Evolutionary conservation across 202 grass and related monocot species (phyloP).

Genomic region (Hordeum pubiflorum): DNA sequence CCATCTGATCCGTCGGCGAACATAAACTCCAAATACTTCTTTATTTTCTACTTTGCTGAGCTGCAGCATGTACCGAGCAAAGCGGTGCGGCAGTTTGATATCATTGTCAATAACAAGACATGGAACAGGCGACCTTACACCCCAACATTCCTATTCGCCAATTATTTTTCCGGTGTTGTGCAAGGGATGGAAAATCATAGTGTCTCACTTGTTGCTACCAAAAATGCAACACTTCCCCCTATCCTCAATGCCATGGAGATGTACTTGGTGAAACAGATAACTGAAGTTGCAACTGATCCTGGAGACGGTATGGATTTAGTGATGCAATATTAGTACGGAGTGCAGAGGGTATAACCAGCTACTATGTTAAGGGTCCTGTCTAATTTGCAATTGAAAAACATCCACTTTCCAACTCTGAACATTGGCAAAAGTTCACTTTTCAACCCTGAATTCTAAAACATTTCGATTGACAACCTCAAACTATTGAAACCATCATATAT

Average conservation of each 20-base stretch:
- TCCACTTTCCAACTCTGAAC: background rate
- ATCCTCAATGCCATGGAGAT: slow-evolving; percentile 61
- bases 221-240: slow-evolving; percentile 38
- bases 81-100: slow-evolving; percentile 24
- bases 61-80: slow-evolving; percentile 14
- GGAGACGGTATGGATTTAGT: slow-evolving; percentile 39
- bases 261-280: slow-evolving; percentile 21
- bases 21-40: slow-evolving; percentile 18
- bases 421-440: no score
- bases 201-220: slow-evolving; percentile 26
- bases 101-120: slow-evolving; percentile 21
- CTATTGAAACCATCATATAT: background rate
- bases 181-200: slow-evolving; percentile 15
- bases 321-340: background rate
- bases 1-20: background rate
- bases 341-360: no score
- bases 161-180: background rate
- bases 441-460: background rate
- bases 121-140: slow-evolving; percentile 5
- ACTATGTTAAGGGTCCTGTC: no score
- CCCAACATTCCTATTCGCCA: slow-evolving; percentile 3
- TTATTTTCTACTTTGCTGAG: slow-evolving; percentile 29
- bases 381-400: background rate
- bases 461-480: no score
- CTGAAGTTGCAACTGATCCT: slow-evolving; percentile 23